Evolutionary conservation across 75 land plant genomes (phyloP).

Genomic region (Pseudotsuga menziesii): DNA sequence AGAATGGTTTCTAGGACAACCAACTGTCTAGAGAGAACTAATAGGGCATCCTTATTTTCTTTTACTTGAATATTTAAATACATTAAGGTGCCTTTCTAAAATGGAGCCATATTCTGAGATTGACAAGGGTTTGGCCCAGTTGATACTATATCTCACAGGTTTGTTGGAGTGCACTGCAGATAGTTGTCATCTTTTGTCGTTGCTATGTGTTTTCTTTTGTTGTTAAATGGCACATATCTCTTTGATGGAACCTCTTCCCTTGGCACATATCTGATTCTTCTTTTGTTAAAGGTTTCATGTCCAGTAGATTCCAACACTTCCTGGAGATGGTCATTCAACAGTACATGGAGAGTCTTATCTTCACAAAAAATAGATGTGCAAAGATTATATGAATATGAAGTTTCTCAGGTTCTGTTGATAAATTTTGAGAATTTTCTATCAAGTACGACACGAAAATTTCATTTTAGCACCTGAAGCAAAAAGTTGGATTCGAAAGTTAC

Average conservation of each 20-base stretch:
- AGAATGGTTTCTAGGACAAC: constrained; percentile 28
- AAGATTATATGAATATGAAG: constrained; percentile 39
- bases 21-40: background rate
- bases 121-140: constrained; percentile 32
- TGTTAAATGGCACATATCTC: constrained; percentile 6
- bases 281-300: constrained; percentile 41
- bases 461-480: background rate
- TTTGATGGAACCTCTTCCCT: constrained; percentile 10
- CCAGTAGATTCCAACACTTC: constrained; percentile 64
- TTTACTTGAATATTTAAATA: constrained; percentile 18
- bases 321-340: constrained; percentile 83
- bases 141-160: constrained; percentile 40
- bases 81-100: background rate
- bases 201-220: constrained; percentile 42
- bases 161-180: constrained; percentile 21
- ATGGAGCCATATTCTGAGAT: constrained; percentile 11
- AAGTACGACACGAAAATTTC: background rate
- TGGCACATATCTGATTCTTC: constrained; percentile 9
- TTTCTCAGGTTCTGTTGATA: constrained; percentile 23
- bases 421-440: too few relatives aligned
- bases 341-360: constrained; percentile 38
- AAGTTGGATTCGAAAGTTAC: background rate
- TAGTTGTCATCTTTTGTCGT: constrained; percentile 36
- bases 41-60: constrained; percentile 13
- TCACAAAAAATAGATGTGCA: constrained; percentile 20